Evolutionary conservation across 192 early-diverging fungal species (phyloP), one percentile per base, ranked within the genome.

Genomic region (Thamnidium elegans): DNA sequence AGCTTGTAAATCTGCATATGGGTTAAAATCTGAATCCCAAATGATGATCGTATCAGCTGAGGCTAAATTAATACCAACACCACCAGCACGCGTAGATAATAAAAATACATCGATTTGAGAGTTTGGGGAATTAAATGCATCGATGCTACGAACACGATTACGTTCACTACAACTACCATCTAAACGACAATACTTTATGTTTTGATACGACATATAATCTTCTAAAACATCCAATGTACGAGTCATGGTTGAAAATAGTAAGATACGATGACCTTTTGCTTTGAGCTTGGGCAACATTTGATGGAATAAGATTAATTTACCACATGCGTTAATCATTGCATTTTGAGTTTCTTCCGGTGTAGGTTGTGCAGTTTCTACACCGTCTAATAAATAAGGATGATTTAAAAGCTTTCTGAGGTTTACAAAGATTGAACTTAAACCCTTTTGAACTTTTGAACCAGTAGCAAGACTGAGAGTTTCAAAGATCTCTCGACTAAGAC

Each of bases 231-330:
- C 86, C 11, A 97, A 75, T 19, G 85, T 77, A 6, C 86, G 58
- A 20, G 83, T 89, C 72, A 95, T 91, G 63, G 92, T 91, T 30
- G 89, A 89, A 65, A 97, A 97, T 31, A 97, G 68, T 2, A 97
- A 67, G 3, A 94, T 72, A 8, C 86, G 76, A 71, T 91, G 88
- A 1, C 83, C 83, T 9, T 75, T 58, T 14, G 63, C 75, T 50
- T 86, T 79, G 23, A 93, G 61, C 64, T 90, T 86, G 0, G 76
- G 77, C 1, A 91, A 61, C 86, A 93, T 90, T 44, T 76, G 76
- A 53, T 86, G 70, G 7, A 93, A 73, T 1, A 93, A 62, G 26
- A 76, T 62, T 26, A 93, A 64, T 63, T 93, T 91, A 10, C 76
- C 87, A 55, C 85, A 79, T 2, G 85, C 68, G 23, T 85, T 84